Conservation (phyloP, 306 rosid genomes). For the Inga laurina region DNA sequence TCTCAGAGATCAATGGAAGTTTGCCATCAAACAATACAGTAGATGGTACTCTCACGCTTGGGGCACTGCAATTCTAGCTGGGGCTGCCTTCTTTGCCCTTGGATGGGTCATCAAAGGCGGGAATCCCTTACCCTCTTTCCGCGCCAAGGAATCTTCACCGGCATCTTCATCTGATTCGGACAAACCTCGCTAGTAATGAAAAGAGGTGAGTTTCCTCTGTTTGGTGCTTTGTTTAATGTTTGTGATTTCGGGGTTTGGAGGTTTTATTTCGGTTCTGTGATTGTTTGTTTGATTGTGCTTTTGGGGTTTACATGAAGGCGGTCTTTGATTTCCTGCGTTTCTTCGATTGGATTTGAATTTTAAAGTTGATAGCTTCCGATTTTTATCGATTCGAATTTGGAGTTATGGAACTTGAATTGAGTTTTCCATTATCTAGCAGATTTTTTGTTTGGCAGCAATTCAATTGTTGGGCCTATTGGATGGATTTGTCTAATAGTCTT, state of each 20-base stretch:
- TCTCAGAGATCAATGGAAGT: slow-evolving; percentile 90
- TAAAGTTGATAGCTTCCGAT: neutral
- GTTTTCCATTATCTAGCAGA: neutral
- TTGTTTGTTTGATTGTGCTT: neutral
- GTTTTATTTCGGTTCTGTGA: neutral
- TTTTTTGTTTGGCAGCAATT: neutral
- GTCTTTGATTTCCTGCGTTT: neutral
- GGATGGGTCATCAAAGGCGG: slow-evolving; percentile 94
- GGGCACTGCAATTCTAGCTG: slow-evolving; percentile 96
- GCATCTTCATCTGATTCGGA: slow-evolving; percentile 31
- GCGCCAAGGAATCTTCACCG: slow-evolving; percentile 28
- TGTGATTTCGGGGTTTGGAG: slow-evolving; percentile 1
- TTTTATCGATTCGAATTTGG: neutral
- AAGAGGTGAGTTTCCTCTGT: slow-evolving; percentile 19
- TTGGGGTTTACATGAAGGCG: neutral
- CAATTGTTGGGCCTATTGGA: neutral
- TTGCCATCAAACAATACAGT: slow-evolving; percentile 70
- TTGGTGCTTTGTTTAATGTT: neutral
- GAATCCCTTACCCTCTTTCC: slow-evolving; percentile 76
- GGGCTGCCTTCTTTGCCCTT: slow-evolving; percentile 85
- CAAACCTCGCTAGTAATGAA: slow-evolving; percentile 15
- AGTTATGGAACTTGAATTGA: slow-evolving; percentile 1
- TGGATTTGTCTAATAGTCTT: neutral
- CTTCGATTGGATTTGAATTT: neutral
- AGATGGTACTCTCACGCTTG: slow-evolving; percentile 92